phyloP scores from a whole-genome alignment of 768 basidiomycete species.

The Termitomyces sp. region DNA sequence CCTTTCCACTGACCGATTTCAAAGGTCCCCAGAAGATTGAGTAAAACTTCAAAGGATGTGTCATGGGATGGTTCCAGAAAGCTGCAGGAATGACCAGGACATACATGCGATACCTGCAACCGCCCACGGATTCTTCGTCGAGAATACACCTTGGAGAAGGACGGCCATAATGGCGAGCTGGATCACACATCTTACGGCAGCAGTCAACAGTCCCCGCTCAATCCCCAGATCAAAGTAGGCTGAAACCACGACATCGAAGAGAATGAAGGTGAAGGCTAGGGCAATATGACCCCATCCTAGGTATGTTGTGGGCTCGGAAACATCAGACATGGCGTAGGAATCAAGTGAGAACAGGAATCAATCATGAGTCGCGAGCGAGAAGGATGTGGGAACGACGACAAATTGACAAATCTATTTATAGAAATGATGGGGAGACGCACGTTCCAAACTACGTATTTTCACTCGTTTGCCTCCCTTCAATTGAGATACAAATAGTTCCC shows the following conservation, averaged over 20 bases:
- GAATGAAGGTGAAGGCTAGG: slow-evolving; percentile 69
- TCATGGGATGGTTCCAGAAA: background rate
- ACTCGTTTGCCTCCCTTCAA: background rate
- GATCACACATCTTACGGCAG: slow-evolving; percentile 68
- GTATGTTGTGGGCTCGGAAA: slow-evolving; percentile 12
- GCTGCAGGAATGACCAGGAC: slow-evolving; percentile 20
- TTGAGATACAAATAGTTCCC: background rate
- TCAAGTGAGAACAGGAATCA: background rate
- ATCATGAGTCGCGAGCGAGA: background rate
- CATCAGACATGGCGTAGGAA: background rate
- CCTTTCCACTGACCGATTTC: slow-evolving; percentile 57
- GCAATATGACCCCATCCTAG: slow-evolving; percentile 72
- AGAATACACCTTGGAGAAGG: slow-evolving; percentile 69
- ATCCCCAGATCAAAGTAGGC: slow-evolving; percentile 60
- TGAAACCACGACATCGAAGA: slow-evolving; percentile 67
- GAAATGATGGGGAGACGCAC: background rate
- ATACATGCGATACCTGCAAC: slow-evolving; percentile 69
- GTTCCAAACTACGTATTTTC: background rate
- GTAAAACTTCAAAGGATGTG: slow-evolving; percentile 36
- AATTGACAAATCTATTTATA: background rate
- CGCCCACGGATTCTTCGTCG: slow-evolving; percentile 66
- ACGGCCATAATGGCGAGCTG: slow-evolving; percentile 74
- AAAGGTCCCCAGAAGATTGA: slow-evolving; percentile 73
- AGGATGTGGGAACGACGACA: background rate
- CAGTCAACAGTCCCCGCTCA: slow-evolving; percentile 59